Conservation (phyloP, 208 protist species). For the Crithidia thermophila region DNA sequence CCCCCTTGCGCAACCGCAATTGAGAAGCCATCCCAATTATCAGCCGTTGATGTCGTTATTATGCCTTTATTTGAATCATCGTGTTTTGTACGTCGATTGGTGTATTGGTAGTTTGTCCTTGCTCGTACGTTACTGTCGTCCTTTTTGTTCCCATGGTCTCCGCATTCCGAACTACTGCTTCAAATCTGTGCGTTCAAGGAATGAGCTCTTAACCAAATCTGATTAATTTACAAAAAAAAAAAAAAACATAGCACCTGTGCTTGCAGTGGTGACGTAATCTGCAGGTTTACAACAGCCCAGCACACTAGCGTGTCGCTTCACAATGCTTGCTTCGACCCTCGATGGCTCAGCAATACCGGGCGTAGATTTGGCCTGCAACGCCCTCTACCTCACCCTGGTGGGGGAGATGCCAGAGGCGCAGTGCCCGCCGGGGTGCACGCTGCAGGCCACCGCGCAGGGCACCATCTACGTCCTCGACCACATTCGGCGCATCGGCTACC, state of each 20-base stretch:
- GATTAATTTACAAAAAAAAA: no score
- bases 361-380: conserved; percentile 9
- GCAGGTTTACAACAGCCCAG: neutral
- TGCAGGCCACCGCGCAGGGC: conserved; percentile 6
- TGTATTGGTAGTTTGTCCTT: neutral
- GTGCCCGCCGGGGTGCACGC: conserved; percentile 20
- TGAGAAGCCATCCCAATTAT: no score
- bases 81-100: neutral
- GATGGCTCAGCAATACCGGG: neutral
- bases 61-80: neutral
- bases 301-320: no score
- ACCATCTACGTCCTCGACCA: conserved; percentile 26
- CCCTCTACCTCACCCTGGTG: conserved; percentile 16
- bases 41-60: neutral
- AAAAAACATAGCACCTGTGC: neutral
- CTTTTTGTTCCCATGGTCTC: no score
- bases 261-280: neutral
- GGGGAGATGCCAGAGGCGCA: conserved; percentile 15
- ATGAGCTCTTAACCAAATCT: neutral
- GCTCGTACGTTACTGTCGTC: neutral
- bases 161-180: neutral
- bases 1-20: no score
- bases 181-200: neutral
- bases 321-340: neutral
- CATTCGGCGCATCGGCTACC: conserved; percentile 20